Percentiles rank a stretch among this genome's conserved stretches.
These are phyloP conservation scores for Botrytis tulipae DNA, from an alignment of 2,329 filamentous ascomycete species.

Conservation along the genomic window DNA sequence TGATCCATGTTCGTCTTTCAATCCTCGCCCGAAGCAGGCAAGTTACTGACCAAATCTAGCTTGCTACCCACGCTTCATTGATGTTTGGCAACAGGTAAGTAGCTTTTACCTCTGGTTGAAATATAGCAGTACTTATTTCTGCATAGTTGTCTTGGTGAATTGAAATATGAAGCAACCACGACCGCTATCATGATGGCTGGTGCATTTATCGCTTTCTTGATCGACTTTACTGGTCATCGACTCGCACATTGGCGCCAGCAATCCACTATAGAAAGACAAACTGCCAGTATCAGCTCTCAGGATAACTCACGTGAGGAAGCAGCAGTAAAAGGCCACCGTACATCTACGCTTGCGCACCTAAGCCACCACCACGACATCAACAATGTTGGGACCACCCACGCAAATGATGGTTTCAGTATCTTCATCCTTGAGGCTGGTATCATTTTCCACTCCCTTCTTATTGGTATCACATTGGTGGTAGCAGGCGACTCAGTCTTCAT, in stretches of 20 bases:
- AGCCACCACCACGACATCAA: not conserved
- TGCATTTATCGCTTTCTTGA: constrained; percentile 67
- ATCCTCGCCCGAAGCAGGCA: not conserved
- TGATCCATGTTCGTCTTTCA: constrained; percentile 57
- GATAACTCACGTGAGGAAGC: not conserved
- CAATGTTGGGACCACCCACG: not conserved
- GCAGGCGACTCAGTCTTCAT: constrained; percentile 55
- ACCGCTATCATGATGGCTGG: constrained; percentile 73
- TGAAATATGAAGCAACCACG: constrained; percentile 67
- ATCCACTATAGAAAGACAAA: not conserved
- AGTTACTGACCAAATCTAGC: constrained; percentile 43
- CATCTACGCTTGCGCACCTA: not conserved
- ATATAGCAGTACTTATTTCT: not conserved
- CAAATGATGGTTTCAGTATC: not conserved
- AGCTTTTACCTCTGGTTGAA: not conserved
- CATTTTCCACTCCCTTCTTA: constrained; percentile 69
- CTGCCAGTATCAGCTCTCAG: not conserved
- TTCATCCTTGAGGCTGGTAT: constrained; percentile 67
- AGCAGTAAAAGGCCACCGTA: not conserved
- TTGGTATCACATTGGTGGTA: constrained; percentile 54
- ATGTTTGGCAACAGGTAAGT: constrained; percentile 54
- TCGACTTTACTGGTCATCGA: constrained; percentile 66
- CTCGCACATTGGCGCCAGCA: constrained; percentile 55
- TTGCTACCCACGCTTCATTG: constrained; percentile 69
- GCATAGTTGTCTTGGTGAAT: constrained; percentile 56